Base-by-base conservation (phyloP, 305 asterid genomes). In the Solanum aculeatissimum region DNA sequence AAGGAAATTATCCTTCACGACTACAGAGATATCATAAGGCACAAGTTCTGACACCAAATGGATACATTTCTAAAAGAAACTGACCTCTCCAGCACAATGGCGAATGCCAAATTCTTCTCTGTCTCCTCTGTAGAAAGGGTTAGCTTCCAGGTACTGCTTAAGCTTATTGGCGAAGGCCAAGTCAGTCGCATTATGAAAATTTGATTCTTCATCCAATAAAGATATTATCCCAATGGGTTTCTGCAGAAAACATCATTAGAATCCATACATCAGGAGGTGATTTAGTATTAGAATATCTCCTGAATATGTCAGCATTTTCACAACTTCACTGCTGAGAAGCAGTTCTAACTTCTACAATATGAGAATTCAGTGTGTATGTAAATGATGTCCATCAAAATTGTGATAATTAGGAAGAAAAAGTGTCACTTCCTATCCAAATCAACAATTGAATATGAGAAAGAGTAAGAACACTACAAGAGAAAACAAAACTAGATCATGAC, bases 11-110 rank as follows among this genome's bases (percentile, higher is more conserved):
- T 9, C 23, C 47, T 53, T 18, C 66, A 78, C 7, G 45, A 15
- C 82, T 51, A 78, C 25, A 78, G 25, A 29, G 43, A 78, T 54
- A 29, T 77, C 65, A 77, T 18, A 77, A 0, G 65, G 82, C 82
- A 51, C 65, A 77, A 53, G 49, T 78, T 53, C 21, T 51, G 65
- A 77, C 29, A 13, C 65, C 82, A 77, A 27, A 47, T 29, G 65
- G 47, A 78, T 38, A 75, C 53, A 80, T 78, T 62, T 32, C 85
- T 35, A 74, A 86, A 83, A 16, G 79, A 89, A 87, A 91, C 96
- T 86, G 85, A 97, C 99, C 99, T 93, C 97, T 87, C 98, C 95
- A 81, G 97, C 96, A 85, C 86, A 94, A 86, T 97, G 99, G 74
- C 54, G 89, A 84, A 97, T 57, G 72, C 91, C 88, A 88, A 97